These are phyloP conservation scores for Solanum sejunctum DNA, from an alignment of 257 asterid genomes.

Conservation along the genomic window DNA sequence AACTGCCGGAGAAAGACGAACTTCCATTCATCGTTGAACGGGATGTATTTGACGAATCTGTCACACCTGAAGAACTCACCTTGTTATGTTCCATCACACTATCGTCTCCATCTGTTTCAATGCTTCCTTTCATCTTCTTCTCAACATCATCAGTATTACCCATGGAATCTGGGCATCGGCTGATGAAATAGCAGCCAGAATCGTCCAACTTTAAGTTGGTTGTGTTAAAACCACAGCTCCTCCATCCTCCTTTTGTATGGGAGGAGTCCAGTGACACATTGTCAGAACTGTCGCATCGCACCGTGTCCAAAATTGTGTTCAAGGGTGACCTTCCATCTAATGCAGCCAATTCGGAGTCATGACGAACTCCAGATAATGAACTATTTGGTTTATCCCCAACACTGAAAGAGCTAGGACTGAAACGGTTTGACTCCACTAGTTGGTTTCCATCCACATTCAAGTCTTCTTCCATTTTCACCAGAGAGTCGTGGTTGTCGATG, in stretches of 20 bases:
- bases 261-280: slow-evolving; percentile 17
- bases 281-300: slow-evolving; percentile 21
- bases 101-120: slow-evolving; percentile 16
- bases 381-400: slow-evolving; percentile 1
- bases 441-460: slow-evolving; percentile 17
- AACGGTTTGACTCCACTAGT: background rate
- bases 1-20: slow-evolving; percentile 48
- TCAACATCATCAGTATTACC: background rate
- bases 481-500: slow-evolving; percentile 14
- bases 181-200: slow-evolving; percentile 13
- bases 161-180: slow-evolving; percentile 21
- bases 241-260: slow-evolving; percentile 4
- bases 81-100: slow-evolving; percentile 21
- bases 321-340: slow-evolving; percentile 9
- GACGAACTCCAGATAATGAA: background rate
- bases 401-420: background rate
- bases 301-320: slow-evolving; percentile 10
- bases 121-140: slow-evolving; percentile 6
- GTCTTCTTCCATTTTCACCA: slow-evolving; percentile 49
- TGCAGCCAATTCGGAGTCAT: slow-evolving; percentile 21
- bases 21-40: slow-evolving; percentile 39
- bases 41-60: slow-evolving; percentile 52
- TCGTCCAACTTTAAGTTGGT: slow-evolving; percentile 7
- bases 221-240: background rate
- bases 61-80: slow-evolving; percentile 47